Evolutionary conservation across 73 alveolate species (phyloP).

Genomic region (Paramecium sonneborni): DNA sequence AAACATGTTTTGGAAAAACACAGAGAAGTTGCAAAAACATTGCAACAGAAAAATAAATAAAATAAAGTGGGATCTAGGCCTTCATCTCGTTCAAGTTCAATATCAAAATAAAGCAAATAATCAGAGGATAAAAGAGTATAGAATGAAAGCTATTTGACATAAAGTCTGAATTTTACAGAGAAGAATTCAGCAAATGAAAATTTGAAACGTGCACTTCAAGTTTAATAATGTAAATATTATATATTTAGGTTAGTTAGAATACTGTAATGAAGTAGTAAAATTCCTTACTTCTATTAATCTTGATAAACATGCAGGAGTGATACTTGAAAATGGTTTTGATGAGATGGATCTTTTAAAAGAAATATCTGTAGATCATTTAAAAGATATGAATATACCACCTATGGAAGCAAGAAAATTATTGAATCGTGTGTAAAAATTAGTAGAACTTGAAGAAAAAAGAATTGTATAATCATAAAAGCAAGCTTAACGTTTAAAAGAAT

Average conservation of each 20-base stretch:
- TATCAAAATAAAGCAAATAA: background rate
- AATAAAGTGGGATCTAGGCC: background rate
- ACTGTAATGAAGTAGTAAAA: conserved; percentile 37
- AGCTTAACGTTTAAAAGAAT: background rate
- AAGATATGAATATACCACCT: conserved; percentile 45
- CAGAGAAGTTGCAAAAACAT: conserved; percentile 9
- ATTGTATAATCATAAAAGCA: background rate
- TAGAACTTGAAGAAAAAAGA: background rate
- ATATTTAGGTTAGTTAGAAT: conserved; percentile 17
- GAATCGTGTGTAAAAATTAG: background rate
- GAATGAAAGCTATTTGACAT: background rate
- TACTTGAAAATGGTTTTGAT: conserved; percentile 49
- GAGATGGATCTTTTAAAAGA: conserved; percentile 38
- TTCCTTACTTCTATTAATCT: background rate
- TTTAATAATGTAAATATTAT: conserved; percentile 4
- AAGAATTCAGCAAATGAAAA: background rate
- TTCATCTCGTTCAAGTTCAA: background rate
- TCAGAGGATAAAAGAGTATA: background rate
- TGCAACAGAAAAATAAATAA: background rate
- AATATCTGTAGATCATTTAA: background rate
- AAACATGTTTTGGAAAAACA: background rate
- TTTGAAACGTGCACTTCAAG: conserved; percentile 21
- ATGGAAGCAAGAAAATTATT: background rate
- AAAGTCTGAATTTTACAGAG: background rate
- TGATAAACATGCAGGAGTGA: background rate